Evolutionary conservation across 495 filamentous ascomycete genomes (phyloP), one percentile per base, ranked within the genome.

Genomic region (Chaetomium fimeti): DNA sequence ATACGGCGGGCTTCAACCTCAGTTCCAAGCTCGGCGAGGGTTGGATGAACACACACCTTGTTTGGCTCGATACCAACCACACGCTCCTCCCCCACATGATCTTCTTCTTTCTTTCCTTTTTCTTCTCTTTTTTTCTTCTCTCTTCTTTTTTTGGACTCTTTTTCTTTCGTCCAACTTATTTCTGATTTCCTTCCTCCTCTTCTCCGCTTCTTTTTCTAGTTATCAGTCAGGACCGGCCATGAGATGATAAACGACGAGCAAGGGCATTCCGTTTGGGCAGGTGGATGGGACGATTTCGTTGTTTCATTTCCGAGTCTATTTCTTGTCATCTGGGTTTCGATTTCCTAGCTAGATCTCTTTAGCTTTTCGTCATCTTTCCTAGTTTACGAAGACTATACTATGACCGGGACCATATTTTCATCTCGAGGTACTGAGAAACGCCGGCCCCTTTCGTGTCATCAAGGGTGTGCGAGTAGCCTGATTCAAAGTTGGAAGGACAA

Each of bases 311-410:
- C 1, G 32, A 9, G 1, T 4, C 45, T 42, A 2, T 57, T 57
- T 38, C 15, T 22, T 38, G 11, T 56, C 7, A 57, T 25, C n/a
- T 6, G 15, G 29, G 28, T 9, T 55, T 28, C 27, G 13, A n/a
- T 36, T n/a, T 55, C 11, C 52, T 22, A 47, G n/a, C n/a, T 57
- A 40, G 18, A 57, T 57, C 29, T 40, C 29, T 18, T 57, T 15
- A 38, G 54, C 20, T 38, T 20, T 1, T 22, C 9, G 8, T 57
- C 5, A 29, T 29, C n/a, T 54, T 16, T 29, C 25, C n/a, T 6
- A 24, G 24, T 18, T n/a, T 12, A 54, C 13, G 4, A 54, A n/a
- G 51, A 32, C 29, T 28, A 54, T 32, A 32, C 29, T 28, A 54
- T 32, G 5, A n/a, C 27, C 27, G 43, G 43, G 18, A 11, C 3